Conservation (phyloP, 139 green algal species). For the Chlorella sp. region DNA sequence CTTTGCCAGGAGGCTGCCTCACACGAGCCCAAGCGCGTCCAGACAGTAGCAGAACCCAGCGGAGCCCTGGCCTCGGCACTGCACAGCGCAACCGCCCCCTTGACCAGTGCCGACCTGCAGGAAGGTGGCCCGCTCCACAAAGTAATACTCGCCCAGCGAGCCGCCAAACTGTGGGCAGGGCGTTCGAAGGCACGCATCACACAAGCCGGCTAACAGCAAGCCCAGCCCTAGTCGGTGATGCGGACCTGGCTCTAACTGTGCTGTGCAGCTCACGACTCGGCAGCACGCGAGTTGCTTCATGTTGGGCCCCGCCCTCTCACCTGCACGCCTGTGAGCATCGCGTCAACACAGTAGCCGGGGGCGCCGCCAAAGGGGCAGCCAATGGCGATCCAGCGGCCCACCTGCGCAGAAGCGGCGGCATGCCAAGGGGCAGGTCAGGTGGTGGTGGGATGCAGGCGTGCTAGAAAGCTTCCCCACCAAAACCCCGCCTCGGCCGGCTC, state of each 20-base stretch:
- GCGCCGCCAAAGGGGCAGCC: constrained; percentile 57
- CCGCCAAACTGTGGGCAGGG: constrained; percentile 45
- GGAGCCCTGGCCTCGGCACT: no score
- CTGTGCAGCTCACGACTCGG: background rate
- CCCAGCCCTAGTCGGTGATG: background rate
- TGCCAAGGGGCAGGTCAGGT: no score
- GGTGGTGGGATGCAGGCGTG: background rate
- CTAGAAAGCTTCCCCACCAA: no score
- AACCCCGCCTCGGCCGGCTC: background rate
- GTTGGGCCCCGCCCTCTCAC: no score
- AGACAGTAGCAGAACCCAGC: no score
- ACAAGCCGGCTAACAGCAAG: background rate
- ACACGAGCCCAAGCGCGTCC: no score
- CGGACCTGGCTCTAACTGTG: background rate
- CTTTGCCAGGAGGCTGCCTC: no score
- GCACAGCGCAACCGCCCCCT: background rate
- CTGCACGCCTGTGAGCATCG: constrained; percentile 48
- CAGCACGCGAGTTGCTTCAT: no score
- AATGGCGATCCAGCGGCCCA: constrained; percentile 51
- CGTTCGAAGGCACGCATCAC: background rate
- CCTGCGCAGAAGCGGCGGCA: background rate
- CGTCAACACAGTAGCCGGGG: constrained; percentile 53
- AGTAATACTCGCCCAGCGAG: constrained; percentile 32
- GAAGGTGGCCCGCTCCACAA: constrained; percentile 36
- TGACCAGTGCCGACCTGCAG: constrained; percentile 22